These are phyloP conservation scores for Metschnikowia arizonensis DNA, from an alignment of 805 yeast genomes.

Conservation along the genomic window DNA sequence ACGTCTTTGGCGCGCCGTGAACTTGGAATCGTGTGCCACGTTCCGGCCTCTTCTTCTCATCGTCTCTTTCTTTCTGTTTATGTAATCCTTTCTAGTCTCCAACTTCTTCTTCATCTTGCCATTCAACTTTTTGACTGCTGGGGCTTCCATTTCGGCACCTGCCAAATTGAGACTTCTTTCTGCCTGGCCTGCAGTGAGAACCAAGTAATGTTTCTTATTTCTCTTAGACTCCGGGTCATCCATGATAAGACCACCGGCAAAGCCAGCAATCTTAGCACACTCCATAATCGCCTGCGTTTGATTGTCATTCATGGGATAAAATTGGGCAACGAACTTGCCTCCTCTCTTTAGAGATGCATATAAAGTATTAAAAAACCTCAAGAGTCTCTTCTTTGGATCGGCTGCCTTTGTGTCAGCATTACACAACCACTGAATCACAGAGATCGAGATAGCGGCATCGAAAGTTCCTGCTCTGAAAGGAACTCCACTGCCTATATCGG, in stretches of 20 bases:
- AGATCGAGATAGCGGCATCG: constrained; percentile 92
- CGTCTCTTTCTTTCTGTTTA: constrained; percentile 85
- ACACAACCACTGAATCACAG: constrained; percentile 97
- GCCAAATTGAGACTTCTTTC: constrained; percentile 70
- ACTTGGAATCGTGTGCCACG: constrained; percentile 88
- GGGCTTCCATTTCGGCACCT: constrained; percentile 77
- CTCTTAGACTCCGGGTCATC: constrained; percentile 93
- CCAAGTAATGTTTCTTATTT: constrained; percentile 86
- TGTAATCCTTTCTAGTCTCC: constrained; percentile 77
- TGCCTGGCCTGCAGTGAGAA: constrained; percentile 80
- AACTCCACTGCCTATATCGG: constrained; percentile 90
- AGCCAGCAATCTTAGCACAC: constrained; percentile 92
- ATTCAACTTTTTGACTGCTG: constrained; percentile 38
- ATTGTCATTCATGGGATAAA: constrained; percentile 86
- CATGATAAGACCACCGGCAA: constrained; percentile 90
- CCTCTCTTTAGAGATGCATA: constrained; percentile 87
- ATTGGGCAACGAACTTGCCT: constrained; percentile 96
- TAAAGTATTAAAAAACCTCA: constrained; percentile 80
- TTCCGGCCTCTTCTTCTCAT: constrained; percentile 87
- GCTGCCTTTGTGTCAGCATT: constrained; percentile 82
- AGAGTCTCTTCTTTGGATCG: constrained; percentile 79
- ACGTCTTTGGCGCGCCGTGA: constrained; percentile 72
- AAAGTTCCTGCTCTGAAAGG: constrained; percentile 96
- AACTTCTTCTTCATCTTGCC: constrained; percentile 49
- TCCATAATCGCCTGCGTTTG: constrained; percentile 74